Evolutionary conservation across 208 protist species (phyloP).

Genomic region (Angomonas desouzai): DNA sequence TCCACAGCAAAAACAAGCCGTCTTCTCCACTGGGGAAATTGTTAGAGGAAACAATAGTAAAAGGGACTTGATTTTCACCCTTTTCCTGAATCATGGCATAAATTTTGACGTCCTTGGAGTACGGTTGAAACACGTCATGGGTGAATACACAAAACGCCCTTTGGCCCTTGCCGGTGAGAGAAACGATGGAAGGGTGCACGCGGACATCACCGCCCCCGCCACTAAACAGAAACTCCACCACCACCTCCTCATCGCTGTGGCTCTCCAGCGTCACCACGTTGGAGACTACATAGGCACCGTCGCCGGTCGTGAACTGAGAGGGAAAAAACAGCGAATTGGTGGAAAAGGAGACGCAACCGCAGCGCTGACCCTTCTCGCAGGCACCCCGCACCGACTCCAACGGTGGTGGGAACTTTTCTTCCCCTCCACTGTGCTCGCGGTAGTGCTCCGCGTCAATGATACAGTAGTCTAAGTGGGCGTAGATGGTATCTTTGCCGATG

Average conservation of each 20-base stretch:
- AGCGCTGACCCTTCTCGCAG: slow-evolving; percentile 21
- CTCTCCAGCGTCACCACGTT: slow-evolving; percentile 66
- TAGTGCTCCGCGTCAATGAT: slow-evolving; percentile 20
- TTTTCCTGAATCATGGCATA: slow-evolving; percentile 34
- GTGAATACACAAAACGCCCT: slow-evolving; percentile 39
- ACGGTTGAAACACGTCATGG: slow-evolving; percentile 48
- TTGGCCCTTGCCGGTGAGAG: slow-evolving; percentile 23
- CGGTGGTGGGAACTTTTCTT: slow-evolving; percentile 17
- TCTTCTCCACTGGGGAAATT: slow-evolving; percentile 37
- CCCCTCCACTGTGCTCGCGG: slow-evolving; percentile 23
- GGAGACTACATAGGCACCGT: slow-evolving; percentile 51
- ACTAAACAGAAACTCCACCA: slow-evolving; percentile 36
- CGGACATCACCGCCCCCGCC: slow-evolving; percentile 13
- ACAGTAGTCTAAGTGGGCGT: slow-evolving; percentile 60
- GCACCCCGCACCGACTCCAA: slow-evolving; percentile 21
- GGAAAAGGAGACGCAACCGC: slow-evolving; percentile 47
- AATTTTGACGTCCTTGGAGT: slow-evolving; percentile 16
- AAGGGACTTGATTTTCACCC: slow-evolving; percentile 27
- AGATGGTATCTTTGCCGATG: slow-evolving; percentile 33
- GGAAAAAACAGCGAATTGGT: slow-evolving; percentile 55
- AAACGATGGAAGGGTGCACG: slow-evolving; percentile 9
- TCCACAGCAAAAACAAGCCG: slow-evolving; percentile 80
- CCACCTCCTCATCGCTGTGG: slow-evolving; percentile 24
- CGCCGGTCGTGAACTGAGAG: slow-evolving; percentile 32
- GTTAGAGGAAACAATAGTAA: slow-evolving; percentile 31